These are phyloP conservation scores for Geopyxis carbonaria DNA, from an alignment of 495 filamentous ascomycete species.

Conservation along the genomic window DNA sequence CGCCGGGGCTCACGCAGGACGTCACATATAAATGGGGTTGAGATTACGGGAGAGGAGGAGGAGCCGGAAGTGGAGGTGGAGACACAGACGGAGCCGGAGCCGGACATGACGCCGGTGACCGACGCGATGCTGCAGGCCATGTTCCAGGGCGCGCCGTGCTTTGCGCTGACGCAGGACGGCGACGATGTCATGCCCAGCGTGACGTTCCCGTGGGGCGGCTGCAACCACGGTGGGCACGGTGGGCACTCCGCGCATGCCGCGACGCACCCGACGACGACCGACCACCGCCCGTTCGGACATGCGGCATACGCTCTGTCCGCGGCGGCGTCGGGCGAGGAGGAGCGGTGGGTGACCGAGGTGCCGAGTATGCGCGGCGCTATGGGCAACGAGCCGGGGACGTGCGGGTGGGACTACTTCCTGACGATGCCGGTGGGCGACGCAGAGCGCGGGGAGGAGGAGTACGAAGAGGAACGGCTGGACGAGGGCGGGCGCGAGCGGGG, in stretches of 20 bases:
- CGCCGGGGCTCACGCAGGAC: background rate
- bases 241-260: background rate
- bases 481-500: constrained; percentile 18
- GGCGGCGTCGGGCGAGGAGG: constrained; percentile 12
- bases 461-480: constrained; percentile 8
- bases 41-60: no score
- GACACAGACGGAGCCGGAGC: background rate
- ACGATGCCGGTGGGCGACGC: constrained; percentile 20
- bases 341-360: constrained; percentile 15
- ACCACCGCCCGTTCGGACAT: constrained; percentile 17
- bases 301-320: constrained; percentile 15
- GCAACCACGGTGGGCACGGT: constrained; percentile 6
- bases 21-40: no score
- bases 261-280: constrained; percentile 9
- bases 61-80: no score
- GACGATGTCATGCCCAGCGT: constrained; percentile 14
- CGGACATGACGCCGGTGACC: background rate
- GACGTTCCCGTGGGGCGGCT: constrained; percentile 17
- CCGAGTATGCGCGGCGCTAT: constrained; percentile 20
- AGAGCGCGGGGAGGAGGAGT: constrained; percentile 13
- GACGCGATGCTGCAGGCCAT: constrained; percentile 9
- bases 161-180: constrained; percentile 11
- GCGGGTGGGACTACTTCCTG: constrained; percentile 24
- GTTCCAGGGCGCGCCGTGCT: constrained; percentile 18
- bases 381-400: constrained; percentile 22